Base-by-base conservation (phyloP, 306 rosid genomes). In the Neltuma alba region DNA sequence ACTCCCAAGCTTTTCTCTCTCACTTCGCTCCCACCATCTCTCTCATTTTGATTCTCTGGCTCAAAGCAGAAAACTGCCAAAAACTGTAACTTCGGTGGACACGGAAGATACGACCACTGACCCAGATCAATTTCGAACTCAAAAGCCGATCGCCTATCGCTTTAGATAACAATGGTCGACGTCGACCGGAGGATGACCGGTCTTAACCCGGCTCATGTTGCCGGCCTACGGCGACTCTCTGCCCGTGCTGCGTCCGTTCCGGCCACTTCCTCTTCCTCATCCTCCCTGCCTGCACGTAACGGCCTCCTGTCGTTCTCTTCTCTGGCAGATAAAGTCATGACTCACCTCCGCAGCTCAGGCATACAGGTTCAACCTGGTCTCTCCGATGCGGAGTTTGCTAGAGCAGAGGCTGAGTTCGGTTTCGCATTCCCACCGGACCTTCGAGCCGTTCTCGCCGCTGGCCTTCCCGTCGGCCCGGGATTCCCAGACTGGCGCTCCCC, bases 171-270 rank as follows among this genome's bases (percentile, higher is more conserved):
- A 72, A 94, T 94, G 99, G 99, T 94, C 38, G 99, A 94, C 84
- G 97, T 94, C 12, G 99, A 89, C 89, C 92, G 95, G 77, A 85
- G 99, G 65, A 87, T 90, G 86, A 60, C 93, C 86, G 97, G 97
- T 57, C 87, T 93, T 0, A 92, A 89, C 76, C 97, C 95, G 88
- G 97, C 97, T 37, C 97, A 94, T 80, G 57, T 89, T 2, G 97
- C 99, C 74, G 99, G 97, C 14, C 95, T 94, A 13, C 91, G 93
- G 7, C 90, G 99, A 0, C 97, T 94, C 71, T 94, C 97, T 0
- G 97, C 95, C 15, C 86, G 99, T 5, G 99, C 99, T 9, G 97
- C 96, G 2, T 87, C 98, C 0, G 84, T 80, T 5, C 82, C 95
- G 13, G 1, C 87, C 7, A 14, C 74, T 3, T 34, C 85, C 13